Evolutionary conservation across 768 basidiomycete species (phyloP), one percentile per base, ranked within the genome.

Genomic region (Chalciporus pseudorubinellus): DNA sequence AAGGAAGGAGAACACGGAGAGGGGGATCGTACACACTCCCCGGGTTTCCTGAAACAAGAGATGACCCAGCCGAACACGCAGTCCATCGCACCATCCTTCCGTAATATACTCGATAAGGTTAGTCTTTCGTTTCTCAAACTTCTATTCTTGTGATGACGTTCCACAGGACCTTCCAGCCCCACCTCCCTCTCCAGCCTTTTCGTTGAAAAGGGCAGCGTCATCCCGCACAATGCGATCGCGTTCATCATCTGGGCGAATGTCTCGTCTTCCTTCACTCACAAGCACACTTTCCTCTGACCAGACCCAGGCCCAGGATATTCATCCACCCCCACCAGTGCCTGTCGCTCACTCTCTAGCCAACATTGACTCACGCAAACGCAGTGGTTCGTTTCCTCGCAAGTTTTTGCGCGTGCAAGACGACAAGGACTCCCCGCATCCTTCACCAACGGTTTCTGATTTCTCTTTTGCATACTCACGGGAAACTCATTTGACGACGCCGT

Each of bases 241-340:
- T 8, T 68, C 66, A 0, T 70, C 68, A 0, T 68, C 68, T 0
- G 62, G 52, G 14, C 53, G 66, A 39, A 66, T 68, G 1, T 70
- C 66, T 3, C 68, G 63, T 46, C 61, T 68, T 0, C 63, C 68
- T 19, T 68, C 66, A 0, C 68, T 68, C 53, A 70, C 68, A 0
- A 70, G 67, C 39, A 68, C 68, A 10, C 60, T 70, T 52, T 68
- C 68, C 6, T 70, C n/a, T 14, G n/a, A 36, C 14, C 34, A 36
- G n/a, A 36, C 16, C n/a, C 34, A 36, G 34, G 3, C n/a, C n/a
- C 34, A 36, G 16, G 34, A 36, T 5, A 36, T n/a, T 8, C 16
- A 36, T n/a, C 34, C 34, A 36, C 34, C 34, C 31, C 10, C 10
- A 31, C 31, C 31, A 31, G 31, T 31, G 1, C 4, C 31, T 8